A percentile compares a stretch with the other conserved stretches of the same genome.
These are phyloP conservation scores for Pichia norvegensis DNA, from an alignment of 1,139 yeast species.

Conservation along the genomic window DNA sequence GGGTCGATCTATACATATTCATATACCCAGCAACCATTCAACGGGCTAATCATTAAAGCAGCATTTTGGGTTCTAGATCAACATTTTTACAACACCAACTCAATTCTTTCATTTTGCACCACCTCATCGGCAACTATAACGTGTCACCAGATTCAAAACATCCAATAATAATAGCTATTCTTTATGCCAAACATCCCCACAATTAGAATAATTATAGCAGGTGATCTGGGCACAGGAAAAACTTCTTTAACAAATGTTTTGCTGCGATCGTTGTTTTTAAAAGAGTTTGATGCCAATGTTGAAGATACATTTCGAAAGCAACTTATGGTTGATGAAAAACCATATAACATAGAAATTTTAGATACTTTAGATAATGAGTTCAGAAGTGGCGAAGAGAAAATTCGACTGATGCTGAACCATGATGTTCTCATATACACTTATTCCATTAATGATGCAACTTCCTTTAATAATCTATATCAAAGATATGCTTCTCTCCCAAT, in stretches of 20 bases:
- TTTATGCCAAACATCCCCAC: constrained; percentile 6
- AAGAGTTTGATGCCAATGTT: constrained; percentile 46
- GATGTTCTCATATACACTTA: constrained; percentile 47
- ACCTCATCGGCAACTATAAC: too few relatives aligned
- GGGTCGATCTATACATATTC: too few relatives aligned
- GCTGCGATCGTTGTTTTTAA: constrained; percentile 43
- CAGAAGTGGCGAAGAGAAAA: constrained; percentile 39
- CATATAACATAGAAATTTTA: constrained; percentile 41
- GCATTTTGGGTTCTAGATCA: too few relatives aligned
- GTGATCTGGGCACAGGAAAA: constrained; percentile 54
- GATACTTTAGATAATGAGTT: constrained; percentile 45
- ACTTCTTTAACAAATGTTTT: constrained; percentile 46
- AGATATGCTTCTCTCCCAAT: constrained; percentile 13
- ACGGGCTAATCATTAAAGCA: too few relatives aligned
- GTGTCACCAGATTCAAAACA: too few relatives aligned
- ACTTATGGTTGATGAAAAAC: constrained; percentile 30
- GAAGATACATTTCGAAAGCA: constrained; percentile 41
- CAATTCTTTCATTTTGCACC: background rate
- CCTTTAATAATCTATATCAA: constrained; percentile 18
- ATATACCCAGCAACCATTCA: too few relatives aligned
- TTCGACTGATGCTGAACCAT: constrained; percentile 34
- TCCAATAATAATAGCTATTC: background rate
- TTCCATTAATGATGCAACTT: constrained; percentile 34
- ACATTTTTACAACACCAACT: background rate
- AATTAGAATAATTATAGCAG: constrained; percentile 40